phyloP scores from a whole-genome alignment of 2,329 filamentous ascomycete genomes.

The Claviceps sp. region DNA sequence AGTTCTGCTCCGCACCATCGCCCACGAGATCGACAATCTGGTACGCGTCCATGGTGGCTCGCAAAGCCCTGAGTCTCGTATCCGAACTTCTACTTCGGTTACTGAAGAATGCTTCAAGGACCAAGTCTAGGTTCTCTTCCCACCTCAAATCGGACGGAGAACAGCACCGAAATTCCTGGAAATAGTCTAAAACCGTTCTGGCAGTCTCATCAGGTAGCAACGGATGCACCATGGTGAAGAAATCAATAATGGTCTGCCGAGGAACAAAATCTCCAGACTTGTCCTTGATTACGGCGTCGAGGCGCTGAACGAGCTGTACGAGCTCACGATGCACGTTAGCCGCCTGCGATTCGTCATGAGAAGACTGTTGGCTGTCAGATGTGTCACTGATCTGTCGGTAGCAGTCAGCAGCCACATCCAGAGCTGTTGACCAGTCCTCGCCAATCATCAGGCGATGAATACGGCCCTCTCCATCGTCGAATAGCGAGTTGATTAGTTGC shows the following conservation, averaged over 20 bases:
- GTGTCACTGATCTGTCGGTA: slow-evolving; percentile 19
- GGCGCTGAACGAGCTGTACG: slow-evolving; percentile 28
- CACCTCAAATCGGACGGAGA: slow-evolving; percentile 58
- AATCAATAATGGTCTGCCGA: slow-evolving; percentile 50
- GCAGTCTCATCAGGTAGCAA: slow-evolving; percentile 52
- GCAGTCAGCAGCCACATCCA: slow-evolving; percentile 47
- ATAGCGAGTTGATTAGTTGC: slow-evolving; percentile 41
- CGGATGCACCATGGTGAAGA: slow-evolving; percentile 49
- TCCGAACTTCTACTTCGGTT: slow-evolving; percentile 46
- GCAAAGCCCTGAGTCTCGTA: slow-evolving; percentile 49
- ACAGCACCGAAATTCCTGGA: slow-evolving; percentile 55
- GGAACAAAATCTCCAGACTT: slow-evolving; percentile 44
- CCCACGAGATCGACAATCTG: slow-evolving; percentile 45
- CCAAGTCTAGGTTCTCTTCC: slow-evolving; percentile 47
- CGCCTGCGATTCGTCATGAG: slow-evolving; percentile 19
- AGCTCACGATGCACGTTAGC: slow-evolving; percentile 30
- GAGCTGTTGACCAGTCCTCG: slow-evolving; percentile 51
- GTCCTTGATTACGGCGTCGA: slow-evolving; percentile 33
- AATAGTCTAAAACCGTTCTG: slow-evolving; percentile 52
- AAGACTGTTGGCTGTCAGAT: slow-evolving; percentile 12
- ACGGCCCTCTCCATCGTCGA: slow-evolving; percentile 36
- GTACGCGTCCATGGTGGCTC: slow-evolving; percentile 45
- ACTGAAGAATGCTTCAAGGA: slow-evolving; percentile 51
- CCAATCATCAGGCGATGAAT: slow-evolving; percentile 46
- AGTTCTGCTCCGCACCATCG: slow-evolving; percentile 43